Evolutionary conservation across 2,329 filamentous ascomycete genomes (phyloP).

Genomic region (Cercospora sp.): DNA sequence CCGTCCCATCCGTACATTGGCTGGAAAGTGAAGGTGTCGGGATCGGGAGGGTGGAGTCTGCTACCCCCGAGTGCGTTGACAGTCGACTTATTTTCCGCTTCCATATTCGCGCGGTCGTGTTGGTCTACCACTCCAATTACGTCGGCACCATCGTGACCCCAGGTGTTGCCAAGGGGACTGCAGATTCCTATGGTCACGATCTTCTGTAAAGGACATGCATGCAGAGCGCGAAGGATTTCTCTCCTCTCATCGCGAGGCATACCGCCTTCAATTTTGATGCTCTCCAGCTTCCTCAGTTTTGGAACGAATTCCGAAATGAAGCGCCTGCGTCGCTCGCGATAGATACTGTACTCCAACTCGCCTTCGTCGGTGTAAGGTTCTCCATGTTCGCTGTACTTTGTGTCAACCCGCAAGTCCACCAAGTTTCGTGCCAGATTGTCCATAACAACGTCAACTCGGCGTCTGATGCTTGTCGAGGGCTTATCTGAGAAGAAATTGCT

Average conservation of each 20-base stretch:
- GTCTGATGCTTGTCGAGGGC: conserved; percentile 16
- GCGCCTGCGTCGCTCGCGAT: conserved; percentile 29
- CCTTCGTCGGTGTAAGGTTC: conserved; percentile 27
- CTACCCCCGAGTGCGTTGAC: conserved; percentile 31
- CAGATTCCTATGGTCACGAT: conserved; percentile 50
- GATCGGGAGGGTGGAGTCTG: conserved; percentile 20
- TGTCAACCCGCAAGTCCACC: conserved; percentile 47
- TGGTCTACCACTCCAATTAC: conserved; percentile 29
- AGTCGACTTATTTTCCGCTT: conserved; percentile 38
- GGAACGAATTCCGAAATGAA: conserved; percentile 49
- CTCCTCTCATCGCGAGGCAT: conserved; percentile 51
- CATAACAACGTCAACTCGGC: conserved; percentile 38
- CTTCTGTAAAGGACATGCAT: conserved; percentile 46
- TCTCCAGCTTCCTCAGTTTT: conserved; percentile 45
- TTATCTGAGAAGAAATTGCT: conserved; percentile 46
- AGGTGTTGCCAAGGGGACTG: conserved; percentile 49
- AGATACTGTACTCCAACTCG: not conserved
- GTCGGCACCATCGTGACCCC: conserved; percentile 43
- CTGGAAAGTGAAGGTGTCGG: conserved; percentile 36
- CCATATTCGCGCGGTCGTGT: conserved; percentile 31
- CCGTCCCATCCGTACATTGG: conserved; percentile 46
- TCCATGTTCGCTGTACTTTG: conserved; percentile 29
- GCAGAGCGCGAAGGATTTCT: conserved; percentile 47
- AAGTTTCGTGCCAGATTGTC: conserved; percentile 44
- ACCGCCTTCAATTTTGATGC: conserved; percentile 51